phyloP scores from a whole-genome alignment of 2,329 filamentous ascomycete genomes.

The Tolypocladium pustulatum region DNA sequence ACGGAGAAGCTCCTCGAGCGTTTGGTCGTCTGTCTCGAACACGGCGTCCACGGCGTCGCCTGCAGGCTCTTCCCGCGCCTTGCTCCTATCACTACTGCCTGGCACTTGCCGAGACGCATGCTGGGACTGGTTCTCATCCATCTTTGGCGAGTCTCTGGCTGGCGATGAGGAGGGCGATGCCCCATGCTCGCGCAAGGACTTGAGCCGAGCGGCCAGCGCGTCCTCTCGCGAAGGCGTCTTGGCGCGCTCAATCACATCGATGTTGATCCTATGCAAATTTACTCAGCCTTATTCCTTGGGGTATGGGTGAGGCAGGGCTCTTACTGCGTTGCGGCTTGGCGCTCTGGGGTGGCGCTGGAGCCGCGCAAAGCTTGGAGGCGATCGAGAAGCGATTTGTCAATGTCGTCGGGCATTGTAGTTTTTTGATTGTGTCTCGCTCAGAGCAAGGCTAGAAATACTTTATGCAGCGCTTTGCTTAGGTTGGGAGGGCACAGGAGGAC shows the following conservation, averaged over 20 bases:
- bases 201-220: conserved; percentile 39
- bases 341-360: conserved; percentile 19
- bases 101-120: background rate
- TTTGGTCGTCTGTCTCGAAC: conserved; percentile 39
- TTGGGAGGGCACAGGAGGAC: background rate
- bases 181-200: conserved; percentile 33
- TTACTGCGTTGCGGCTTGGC: background rate
- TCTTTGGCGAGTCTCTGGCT: background rate
- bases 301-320: background rate
- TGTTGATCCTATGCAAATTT: conserved; percentile 10
- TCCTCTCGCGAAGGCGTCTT: conserved; percentile 37
- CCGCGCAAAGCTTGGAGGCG: conserved; percentile 41
- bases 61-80: background rate
- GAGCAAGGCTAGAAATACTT: background rate
- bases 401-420: conserved; percentile 19
- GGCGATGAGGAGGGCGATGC: conserved; percentile 13
- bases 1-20: conserved; percentile 39
- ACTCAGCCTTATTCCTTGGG: background rate
- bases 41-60: conserved; percentile 27
- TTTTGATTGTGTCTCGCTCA: background rate
- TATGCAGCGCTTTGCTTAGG: background rate
- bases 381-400: conserved; percentile 39
- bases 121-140: background rate
- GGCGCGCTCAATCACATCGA: conserved; percentile 30
- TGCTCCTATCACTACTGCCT: background rate